These are phyloP conservation scores for Pseudopyricularia cyperi DNA, from an alignment of 2,329 filamentous ascomycete genomes.

Conservation along the genomic window DNA sequence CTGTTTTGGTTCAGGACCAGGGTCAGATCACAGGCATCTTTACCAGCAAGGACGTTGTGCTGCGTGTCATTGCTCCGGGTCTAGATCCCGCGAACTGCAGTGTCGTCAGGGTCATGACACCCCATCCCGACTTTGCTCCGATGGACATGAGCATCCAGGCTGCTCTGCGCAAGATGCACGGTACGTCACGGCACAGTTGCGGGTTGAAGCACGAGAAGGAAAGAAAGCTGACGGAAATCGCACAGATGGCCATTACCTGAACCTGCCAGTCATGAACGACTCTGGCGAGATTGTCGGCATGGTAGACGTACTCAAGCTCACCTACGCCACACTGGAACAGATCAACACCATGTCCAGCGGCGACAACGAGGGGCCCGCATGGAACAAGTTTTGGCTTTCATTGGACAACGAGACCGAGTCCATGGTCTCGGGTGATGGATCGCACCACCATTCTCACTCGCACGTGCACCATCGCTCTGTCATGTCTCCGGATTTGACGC, in stretches of 20 bases:
- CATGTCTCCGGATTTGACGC: conserved; percentile 61
- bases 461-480: conserved; percentile 60
- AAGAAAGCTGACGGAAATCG: not conserved
- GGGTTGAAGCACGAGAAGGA: too few relatives aligned
- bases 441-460: conserved; percentile 55
- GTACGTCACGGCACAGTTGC: too few relatives aligned
- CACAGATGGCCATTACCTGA: conserved; percentile 91
- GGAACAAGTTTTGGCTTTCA: conserved; percentile 99
- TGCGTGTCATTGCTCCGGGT: conserved; percentile 93
- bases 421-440: conserved; percentile 83
- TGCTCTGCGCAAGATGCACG: conserved; percentile 97
- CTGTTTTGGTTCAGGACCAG: conserved; percentile 90
- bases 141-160: conserved; percentile 99
- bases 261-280: conserved; percentile 97
- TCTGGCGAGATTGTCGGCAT: conserved; percentile 95
- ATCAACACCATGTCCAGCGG: conserved; percentile 87
- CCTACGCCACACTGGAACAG: conserved; percentile 94
- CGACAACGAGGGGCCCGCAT: conserved; percentile 88
- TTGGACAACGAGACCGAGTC: conserved; percentile 92
- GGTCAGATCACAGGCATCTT: conserved; percentile 98
- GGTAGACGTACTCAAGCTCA: conserved; percentile 97
- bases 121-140: conserved; percentile 95
- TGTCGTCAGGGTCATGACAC: conserved; percentile 97
- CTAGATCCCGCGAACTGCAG: conserved; percentile 91
- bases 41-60: conserved; percentile 96